Evolutionary conservation across 192 early-diverging fungal genomes (phyloP).

Genomic region (Anaeromyces robustus): DNA sequence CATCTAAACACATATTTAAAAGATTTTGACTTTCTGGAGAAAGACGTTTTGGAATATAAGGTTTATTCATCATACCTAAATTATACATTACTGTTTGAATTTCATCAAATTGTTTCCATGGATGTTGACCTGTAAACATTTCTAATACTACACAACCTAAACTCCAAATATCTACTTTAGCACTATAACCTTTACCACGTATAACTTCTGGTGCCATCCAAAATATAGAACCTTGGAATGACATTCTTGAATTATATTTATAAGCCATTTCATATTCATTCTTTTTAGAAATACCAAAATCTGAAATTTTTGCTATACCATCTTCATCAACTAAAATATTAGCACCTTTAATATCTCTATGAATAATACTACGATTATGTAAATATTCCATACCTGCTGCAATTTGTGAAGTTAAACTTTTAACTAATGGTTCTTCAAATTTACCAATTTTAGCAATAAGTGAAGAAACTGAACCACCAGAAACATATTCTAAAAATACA

Average conservation of each 20-base stretch:
- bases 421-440: constrained; percentile 68
- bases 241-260: constrained; percentile 39
- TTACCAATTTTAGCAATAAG: constrained; percentile 72
- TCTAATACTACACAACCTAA: constrained; percentile 48
- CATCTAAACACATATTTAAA: background rate
- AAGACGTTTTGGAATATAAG: background rate
- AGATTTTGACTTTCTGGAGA: background rate
- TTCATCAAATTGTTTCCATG: constrained; percentile 24
- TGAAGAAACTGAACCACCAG: constrained; percentile 85
- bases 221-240: constrained; percentile 86
- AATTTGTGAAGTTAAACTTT: constrained; percentile 78
- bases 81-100: background rate
- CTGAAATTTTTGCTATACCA: constrained; percentile 90
- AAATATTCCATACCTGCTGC: constrained; percentile 86
- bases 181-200: constrained; percentile 76
- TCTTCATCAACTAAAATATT: constrained; percentile 74
- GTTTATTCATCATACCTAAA: background rate
- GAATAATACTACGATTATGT: constrained; percentile 86
- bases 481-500: constrained; percentile 95
- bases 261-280: constrained; percentile 24
- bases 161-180: constrained; percentile 88
- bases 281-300: constrained; percentile 98
- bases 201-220: constrained; percentile 99
- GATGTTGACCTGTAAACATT: constrained; percentile 34
- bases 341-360: constrained; percentile 80